phyloP scores from a whole-genome alignment of 2,329 filamentous ascomycete species.

The Trichoderma brevicompactum region DNA sequence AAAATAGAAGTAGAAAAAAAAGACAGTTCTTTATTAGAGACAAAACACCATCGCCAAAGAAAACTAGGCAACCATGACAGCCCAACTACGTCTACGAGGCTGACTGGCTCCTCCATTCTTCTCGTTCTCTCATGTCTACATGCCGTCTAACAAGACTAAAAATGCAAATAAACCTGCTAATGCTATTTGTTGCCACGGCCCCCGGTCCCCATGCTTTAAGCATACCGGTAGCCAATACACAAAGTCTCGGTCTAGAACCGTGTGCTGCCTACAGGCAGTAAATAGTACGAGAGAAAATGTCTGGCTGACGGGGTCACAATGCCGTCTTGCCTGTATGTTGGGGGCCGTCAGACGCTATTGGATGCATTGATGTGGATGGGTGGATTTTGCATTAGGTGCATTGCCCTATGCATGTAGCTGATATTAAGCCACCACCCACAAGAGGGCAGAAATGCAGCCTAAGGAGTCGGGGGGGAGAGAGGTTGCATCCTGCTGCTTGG shows the following conservation, averaged over 20 bases:
- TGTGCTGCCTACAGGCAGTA: neutral
- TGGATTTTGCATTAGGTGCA: constrained; percentile 12
- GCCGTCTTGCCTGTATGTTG: neutral
- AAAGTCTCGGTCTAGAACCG: constrained; percentile 2
- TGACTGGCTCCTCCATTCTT: neutral
- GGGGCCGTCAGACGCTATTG: constrained; percentile 14
- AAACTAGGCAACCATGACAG: constrained; percentile 12
- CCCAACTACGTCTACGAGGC: constrained; percentile 1
- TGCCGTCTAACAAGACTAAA: neutral
- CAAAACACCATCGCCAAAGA: neutral
- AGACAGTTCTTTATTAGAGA: neutral
- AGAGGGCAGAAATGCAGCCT: neutral
- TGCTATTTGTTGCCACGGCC: neutral
- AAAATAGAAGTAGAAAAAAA: constrained; percentile 2
- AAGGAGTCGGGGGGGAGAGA: neutral
- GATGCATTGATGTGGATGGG: constrained; percentile 9
- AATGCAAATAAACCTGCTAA: neutral
- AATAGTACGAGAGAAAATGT: neutral
- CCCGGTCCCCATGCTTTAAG: neutral
- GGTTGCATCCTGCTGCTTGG: neutral
- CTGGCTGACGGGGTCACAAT: neutral
- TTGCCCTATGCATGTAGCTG: neutral
- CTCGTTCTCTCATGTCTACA: neutral
- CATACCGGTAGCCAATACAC: neutral
- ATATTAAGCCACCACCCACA: constrained; percentile 11